A percentile compares a stretch with the other conserved stretches of the same genome.
These are phyloP conservation scores for Aspergillus nidulans DNA, from an alignment of 495 filamentous ascomycete species.

Conservation along the genomic window DNA sequence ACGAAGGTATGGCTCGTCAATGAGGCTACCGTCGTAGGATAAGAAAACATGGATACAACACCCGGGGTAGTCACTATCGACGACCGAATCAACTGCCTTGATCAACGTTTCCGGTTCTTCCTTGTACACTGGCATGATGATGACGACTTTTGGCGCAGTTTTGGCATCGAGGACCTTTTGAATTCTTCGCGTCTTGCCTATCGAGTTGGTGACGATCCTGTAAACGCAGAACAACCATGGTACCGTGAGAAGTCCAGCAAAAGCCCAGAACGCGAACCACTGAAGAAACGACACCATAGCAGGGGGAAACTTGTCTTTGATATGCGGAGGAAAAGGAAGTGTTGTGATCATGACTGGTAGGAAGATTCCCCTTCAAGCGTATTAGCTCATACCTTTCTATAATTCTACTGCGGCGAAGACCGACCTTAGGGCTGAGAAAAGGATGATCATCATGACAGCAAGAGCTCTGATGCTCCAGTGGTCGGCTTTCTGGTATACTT, in stretches of 20 bases:
- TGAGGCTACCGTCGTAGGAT: constrained; percentile 86
- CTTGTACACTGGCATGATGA: constrained; percentile 97
- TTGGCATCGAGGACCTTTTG: constrained; percentile 80
- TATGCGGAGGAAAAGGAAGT: constrained; percentile 70
- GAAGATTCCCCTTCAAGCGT: constrained; percentile 60
- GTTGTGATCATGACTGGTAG: constrained; percentile 94
- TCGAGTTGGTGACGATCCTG: constrained; percentile 76
- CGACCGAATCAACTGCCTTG: constrained; percentile 86
- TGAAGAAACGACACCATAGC: constrained; percentile 67
- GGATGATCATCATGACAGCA: constrained; percentile 66
- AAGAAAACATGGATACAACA: constrained; percentile 94
- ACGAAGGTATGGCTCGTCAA: constrained; percentile 84
- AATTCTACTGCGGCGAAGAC: no score
- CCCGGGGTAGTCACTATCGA: constrained; percentile 91
- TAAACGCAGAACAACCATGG: constrained; percentile 95
- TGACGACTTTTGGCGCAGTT: constrained; percentile 89
- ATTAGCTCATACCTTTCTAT: constrained; percentile 33
- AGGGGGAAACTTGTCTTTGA: constrained; percentile 66
- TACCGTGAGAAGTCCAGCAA: constrained; percentile 74
- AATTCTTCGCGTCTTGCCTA: constrained; percentile 76
- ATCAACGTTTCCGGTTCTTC: constrained; percentile 83
- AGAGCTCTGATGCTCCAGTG: constrained; percentile 75
- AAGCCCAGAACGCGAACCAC: constrained; percentile 97
- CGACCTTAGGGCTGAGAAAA: constrained; percentile 74
- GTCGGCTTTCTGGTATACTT: constrained; percentile 88